Evolutionary conservation across 1,284 basidiomycete genomes (phyloP).

Genomic region (Pascua sp.): DNA sequence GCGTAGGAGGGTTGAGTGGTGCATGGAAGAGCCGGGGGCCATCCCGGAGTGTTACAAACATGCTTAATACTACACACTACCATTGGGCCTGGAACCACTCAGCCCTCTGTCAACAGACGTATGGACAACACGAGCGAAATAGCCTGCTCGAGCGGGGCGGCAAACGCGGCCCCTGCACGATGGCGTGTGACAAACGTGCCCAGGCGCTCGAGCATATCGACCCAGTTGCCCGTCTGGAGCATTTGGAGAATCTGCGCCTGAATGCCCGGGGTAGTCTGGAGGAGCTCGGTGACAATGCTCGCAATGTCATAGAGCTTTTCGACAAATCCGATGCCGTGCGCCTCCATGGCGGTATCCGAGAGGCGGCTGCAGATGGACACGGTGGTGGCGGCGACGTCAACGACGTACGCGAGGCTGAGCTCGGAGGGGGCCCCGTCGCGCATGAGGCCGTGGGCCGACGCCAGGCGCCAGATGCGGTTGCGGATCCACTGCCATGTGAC

Average conservation of each 20-base stretch:
- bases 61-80: too few species aligned
- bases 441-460: constrained; percentile 22
- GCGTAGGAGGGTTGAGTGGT: too few species aligned
- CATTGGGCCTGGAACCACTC: too few species aligned
- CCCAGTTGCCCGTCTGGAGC: neutral
- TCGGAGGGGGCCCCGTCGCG: constrained; percentile 9
- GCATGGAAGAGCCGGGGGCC: too few species aligned
- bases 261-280: constrained; percentile 1
- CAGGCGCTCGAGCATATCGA: neutral
- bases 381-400: constrained; percentile 24
- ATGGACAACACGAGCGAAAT: too few species aligned
- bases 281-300: constrained; percentile 19
- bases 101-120: too few species aligned
- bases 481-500: constrained; percentile 39
- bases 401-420: constrained; percentile 24
- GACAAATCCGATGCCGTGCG: constrained; percentile 35
- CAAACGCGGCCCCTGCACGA: too few species aligned
- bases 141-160: too few species aligned
- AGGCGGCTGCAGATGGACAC: constrained; percentile 26
- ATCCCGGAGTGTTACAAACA: too few species aligned
- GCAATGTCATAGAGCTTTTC: constrained; percentile 35
- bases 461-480: constrained; percentile 31
- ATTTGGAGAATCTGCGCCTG: neutral
- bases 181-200: neutral
- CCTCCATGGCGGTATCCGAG: constrained; percentile 22